phyloP scores from a whole-genome alignment of 2,329 filamentous ascomycete species.

The Aspergillus nomiae region DNA sequence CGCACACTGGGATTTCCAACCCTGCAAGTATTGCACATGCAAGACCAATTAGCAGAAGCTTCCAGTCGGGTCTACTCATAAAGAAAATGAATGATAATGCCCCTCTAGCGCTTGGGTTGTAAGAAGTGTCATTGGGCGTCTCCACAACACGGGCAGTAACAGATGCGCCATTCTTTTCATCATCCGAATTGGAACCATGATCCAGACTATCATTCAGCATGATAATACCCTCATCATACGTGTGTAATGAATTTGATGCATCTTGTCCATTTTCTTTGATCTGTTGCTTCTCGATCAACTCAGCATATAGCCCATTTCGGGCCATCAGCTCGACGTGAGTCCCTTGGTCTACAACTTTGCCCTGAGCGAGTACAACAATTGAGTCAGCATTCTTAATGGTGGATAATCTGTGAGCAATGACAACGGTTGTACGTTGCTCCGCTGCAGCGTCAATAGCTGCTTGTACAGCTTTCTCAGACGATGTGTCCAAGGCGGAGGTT shows the following conservation, averaged over 20 bases:
- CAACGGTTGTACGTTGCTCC: slow-evolving; percentile 47
- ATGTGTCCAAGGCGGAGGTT: slow-evolving; percentile 82
- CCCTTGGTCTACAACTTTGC: not conserved
- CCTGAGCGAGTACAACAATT: slow-evolving; percentile 46
- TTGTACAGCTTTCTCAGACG: slow-evolving; percentile 83
- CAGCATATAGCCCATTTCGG: not conserved
- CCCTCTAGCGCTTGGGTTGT: not conserved
- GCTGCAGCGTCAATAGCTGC: slow-evolving; percentile 74
- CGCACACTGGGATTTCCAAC: not conserved
- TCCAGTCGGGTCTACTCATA: not conserved
- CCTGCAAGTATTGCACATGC: not conserved
- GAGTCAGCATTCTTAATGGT: slow-evolving; percentile 47
- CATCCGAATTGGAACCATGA: not conserved
- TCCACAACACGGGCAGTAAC: not conserved
- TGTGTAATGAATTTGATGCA: not conserved
- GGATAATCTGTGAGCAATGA: slow-evolving; percentile 48
- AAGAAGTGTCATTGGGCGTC: not conserved
- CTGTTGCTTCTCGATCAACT: not conserved
- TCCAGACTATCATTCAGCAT: not conserved
- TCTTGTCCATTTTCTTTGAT: not conserved
- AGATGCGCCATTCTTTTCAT: not conserved
- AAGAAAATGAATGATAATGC: not conserved
- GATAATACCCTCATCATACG: not conserved
- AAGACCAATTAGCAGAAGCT: not conserved
- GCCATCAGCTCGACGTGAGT: not conserved